Base-by-base conservation (phyloP, 2,329 filamentous ascomycete species). In the Colletotrichum karsti region DNA sequence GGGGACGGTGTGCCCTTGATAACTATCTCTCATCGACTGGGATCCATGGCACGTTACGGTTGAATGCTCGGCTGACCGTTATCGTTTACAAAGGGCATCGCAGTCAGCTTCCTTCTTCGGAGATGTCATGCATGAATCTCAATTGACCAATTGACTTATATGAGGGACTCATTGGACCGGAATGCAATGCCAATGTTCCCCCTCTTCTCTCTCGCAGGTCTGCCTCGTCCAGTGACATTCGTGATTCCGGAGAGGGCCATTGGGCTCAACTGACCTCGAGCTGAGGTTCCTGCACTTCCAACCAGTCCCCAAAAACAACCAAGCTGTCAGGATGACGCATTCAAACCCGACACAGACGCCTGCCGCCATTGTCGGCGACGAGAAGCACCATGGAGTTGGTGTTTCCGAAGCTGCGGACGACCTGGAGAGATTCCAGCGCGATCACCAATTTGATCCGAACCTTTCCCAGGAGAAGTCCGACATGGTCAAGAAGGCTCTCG, bases 391-490 rank as follows among this genome's bases (percentile, higher is more conserved):
- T 15, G 37, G 30, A 0, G 46, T 46, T 9, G 37, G 53, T 10
- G 59, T 64, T 6, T 58, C 53, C 3, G 57, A 70, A 22, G 48
- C 61, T 9, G 61, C 54, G 15, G 39, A 57, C 24, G 71, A 73
- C 35, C 73, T 79, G 22, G 70, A 76, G 37, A 74, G 74, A 64
- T 75, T 80, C 22, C 73, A 74, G 20, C 72, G 75, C 44, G 71
- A 74, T 4, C 79, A 80, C 56, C 74, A 77, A 66, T 79, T 75
- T 73, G 78, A 79, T 24, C 75, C 78, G 2, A 79, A 80, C 42
- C 69, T 80, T 5, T 74, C 78, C 1, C 62, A 71, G 9, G 79
- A 76, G 48, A 79, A 78, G 68, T 67, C 77, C 26, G 75, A 78
- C 9, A 74, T 74, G 50, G 66, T 79, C 41, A 72, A 77, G 57